These are phyloP conservation scores for Botryotinia narcissicola DNA, from an alignment of 2,329 filamentous ascomycete genomes.

Conservation along the genomic window DNA sequence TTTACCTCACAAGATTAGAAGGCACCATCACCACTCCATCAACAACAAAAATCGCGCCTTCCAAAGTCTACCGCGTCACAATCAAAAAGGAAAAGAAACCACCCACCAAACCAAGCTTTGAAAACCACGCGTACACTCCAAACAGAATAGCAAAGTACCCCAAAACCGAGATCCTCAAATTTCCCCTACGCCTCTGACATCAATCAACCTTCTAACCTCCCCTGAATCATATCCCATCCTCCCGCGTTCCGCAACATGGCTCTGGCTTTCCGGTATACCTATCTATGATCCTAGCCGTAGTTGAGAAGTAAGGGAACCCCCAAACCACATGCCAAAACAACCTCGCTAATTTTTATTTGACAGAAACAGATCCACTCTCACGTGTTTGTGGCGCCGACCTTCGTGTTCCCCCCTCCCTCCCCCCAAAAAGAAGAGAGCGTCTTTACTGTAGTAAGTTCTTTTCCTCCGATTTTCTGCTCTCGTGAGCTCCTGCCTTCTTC, in stretches of 20 bases:
- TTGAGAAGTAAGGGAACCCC: slow-evolving; percentile 9
- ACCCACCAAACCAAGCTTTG: neutral
- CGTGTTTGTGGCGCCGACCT: neutral
- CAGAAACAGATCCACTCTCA: neutral
- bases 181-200: neutral
- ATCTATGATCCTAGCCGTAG: neutral
- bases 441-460: neutral
- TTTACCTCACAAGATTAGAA: neutral
- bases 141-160: neutral
- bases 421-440: too few species aligned
- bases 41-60: neutral
- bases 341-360: neutral
- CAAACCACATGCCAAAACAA: neutral
- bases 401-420: too few species aligned
- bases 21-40: neutral
- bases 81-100: neutral
- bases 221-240: neutral
- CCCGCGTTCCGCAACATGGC: neutral
- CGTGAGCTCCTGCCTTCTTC: neutral
- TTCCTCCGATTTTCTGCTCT: neutral
- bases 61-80: too few species aligned
- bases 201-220: neutral
- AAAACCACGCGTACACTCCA: neutral
- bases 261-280: neutral
- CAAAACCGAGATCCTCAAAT: neutral